These are phyloP conservation scores for Lichtheimia ornata DNA, from an alignment of 371 early-diverging fungal genomes.

Conservation along the genomic window DNA sequence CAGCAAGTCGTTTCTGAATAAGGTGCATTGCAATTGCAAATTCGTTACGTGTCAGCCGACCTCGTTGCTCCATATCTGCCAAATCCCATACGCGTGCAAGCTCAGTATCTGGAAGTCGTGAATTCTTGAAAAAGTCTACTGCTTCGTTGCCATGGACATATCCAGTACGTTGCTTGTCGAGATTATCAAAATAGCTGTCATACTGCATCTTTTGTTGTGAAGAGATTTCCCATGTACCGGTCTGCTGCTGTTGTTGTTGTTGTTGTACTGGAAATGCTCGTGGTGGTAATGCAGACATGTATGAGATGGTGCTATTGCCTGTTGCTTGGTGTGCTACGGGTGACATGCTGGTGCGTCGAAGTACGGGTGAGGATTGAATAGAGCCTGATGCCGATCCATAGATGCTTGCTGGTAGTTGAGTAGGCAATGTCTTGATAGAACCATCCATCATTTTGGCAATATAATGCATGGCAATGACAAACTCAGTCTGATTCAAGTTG, in stretches of 20 bases:
- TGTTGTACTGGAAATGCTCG: background rate
- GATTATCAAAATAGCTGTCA: slow-evolving; percentile 67
- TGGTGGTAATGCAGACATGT: slow-evolving; percentile 1
- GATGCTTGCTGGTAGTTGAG: slow-evolving; percentile 58
- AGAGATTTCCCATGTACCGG: slow-evolving; percentile 68
- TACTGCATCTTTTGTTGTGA: slow-evolving; percentile 70
- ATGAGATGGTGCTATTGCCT: slow-evolving; percentile 7
- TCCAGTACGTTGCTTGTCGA: slow-evolving; percentile 56
- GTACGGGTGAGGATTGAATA: slow-evolving; percentile 14
- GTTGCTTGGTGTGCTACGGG: slow-evolving; percentile 10
- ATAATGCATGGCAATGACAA: slow-evolving; percentile 84
- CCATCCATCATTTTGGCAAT: slow-evolving; percentile 78
- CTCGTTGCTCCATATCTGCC: slow-evolving; percentile 76
- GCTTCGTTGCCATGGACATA: slow-evolving; percentile 61
- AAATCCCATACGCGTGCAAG: slow-evolving; percentile 84
- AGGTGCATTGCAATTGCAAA: slow-evolving; percentile 96
- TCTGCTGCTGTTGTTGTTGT: background rate
- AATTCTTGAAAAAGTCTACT: slow-evolving; percentile 79
- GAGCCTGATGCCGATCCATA: slow-evolving; percentile 48
- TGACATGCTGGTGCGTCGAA: slow-evolving; percentile 15
- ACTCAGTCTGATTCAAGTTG: slow-evolving; percentile 68
- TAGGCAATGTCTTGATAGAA: slow-evolving; percentile 57
- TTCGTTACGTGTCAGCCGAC: slow-evolving; percentile 84
- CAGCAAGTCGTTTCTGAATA: slow-evolving; percentile 75
- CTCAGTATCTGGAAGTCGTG: slow-evolving; percentile 72